Conservation (phyloP, 31 red algal species). For the Endocladia muricata region DNA sequence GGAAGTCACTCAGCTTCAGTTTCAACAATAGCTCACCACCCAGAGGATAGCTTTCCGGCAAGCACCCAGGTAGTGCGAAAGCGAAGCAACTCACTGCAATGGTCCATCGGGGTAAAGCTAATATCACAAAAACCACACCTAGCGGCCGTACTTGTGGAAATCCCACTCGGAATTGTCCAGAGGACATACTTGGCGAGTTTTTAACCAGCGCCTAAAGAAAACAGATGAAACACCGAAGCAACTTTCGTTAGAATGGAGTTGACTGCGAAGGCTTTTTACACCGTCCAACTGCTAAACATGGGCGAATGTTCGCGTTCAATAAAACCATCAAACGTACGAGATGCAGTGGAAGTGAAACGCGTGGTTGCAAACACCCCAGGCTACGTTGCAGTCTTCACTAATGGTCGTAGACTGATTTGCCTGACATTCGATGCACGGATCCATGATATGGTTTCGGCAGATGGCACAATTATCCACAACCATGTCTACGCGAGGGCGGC, state of each 20-base stretch:
- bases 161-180: constrained; percentile 92
- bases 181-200: constrained; percentile 90
- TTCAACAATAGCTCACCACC: too few relatives aligned
- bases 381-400: constrained; percentile 90
- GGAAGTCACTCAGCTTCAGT: too few relatives aligned
- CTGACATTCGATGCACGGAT: constrained; percentile 98
- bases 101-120: too few relatives aligned
- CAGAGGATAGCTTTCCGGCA: too few relatives aligned
- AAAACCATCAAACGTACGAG: constrained; percentile 45
- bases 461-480: constrained; percentile 99
- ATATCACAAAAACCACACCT: too few relatives aligned
- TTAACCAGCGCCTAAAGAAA: constrained; percentile 90
- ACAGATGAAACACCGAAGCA: too few relatives aligned
- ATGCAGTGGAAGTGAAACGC: constrained; percentile 99
- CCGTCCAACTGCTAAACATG: too few relatives aligned
- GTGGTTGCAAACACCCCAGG: constrained; percentile 99
- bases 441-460: constrained; percentile 99
- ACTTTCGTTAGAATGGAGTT: too few relatives aligned
- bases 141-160: constrained; percentile 90
- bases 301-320: too few relatives aligned
- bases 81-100: too few relatives aligned
- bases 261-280: too few relatives aligned
- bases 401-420: constrained; percentile 76
- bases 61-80: too few relatives aligned
- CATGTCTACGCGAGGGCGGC: constrained; percentile 61